Base-by-base conservation (phyloP, 176 grass and related monocot genomes). In the Guadua angustifolia region DNA sequence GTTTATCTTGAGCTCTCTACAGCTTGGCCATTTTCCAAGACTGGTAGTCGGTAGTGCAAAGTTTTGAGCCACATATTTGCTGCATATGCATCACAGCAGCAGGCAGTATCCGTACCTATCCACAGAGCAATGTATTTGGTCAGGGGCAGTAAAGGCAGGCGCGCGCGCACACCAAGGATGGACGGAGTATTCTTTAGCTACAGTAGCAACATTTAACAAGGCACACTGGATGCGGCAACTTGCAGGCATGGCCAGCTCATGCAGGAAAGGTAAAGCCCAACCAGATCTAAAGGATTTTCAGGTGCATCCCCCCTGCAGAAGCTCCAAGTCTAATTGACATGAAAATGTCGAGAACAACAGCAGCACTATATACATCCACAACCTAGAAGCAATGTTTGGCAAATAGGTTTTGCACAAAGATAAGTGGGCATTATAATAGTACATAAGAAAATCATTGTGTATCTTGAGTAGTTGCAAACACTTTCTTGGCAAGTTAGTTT, bases 251-350 rank as follows among this genome's bases (percentile, higher is more conserved):
- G 44, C 33, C 84, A 73, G 67, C 46, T 55, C 59, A 55, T 8
- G 36, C 33, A 75, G 71, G 0, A 66, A 59, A 78, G 83, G 74
- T 53, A 52, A 51, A 9, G 14, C 29, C 38, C 42, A 72, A 11
- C 55, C 75, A 72, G 53, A 86, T 86, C 84, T 63, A 5, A 50
- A 79, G 56, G 66, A 32, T 57, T 35, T 64, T 43, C 75, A 63
- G 75, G 67, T 86, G 75, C 84, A 53, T 73, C 84, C 75, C 83
- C 75, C 83, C 43, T 59, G 74, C 74, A 63, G 53, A 42, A 24
- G 14, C 53, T 79, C 42, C n/a, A 72, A 63, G 64, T 79, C 66
- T 55, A 53, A 14, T 21, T 64, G 52, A 26, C 6, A 61, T 78
- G 36, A 32, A 78, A 70, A 69, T 78, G 22, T 38, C 39, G 66